phyloP scores from a whole-genome alignment of 1,284 basidiomycete genomes.

The Microbotryum intermedium region DNA sequence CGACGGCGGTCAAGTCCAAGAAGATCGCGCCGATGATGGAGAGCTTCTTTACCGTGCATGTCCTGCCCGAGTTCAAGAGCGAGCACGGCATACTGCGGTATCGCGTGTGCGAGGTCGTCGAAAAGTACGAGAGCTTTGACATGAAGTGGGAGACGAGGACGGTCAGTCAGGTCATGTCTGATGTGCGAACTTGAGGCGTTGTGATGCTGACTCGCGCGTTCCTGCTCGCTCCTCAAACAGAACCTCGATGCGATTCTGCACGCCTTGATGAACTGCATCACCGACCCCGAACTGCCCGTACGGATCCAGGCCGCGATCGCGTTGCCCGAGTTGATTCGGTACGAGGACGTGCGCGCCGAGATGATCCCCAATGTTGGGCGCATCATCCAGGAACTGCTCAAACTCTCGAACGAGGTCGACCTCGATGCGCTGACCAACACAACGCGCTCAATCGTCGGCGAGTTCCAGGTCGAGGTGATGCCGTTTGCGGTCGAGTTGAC shows the following conservation, averaged over 20 bases:
- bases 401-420: slow-evolving; percentile 81
- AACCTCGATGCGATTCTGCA: slow-evolving; percentile 56
- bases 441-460: slow-evolving; percentile 78
- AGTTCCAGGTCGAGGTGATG: slow-evolving; percentile 72
- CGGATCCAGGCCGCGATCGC: slow-evolving; percentile 74
- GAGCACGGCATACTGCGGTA: slow-evolving; percentile 62
- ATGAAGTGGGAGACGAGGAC: slow-evolving; percentile 58
- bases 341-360: slow-evolving; percentile 52
- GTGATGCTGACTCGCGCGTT: not conserved
- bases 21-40: slow-evolving; percentile 68
- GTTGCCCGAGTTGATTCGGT: slow-evolving; percentile 66
- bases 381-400: slow-evolving; percentile 77
- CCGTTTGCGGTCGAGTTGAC: slow-evolving; percentile 79
- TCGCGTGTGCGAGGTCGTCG: slow-evolving; percentile 68
- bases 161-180: slow-evolving; percentile 41
- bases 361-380: slow-evolving; percentile 73
- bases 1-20: slow-evolving; percentile 42
- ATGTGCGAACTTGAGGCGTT: not conserved
- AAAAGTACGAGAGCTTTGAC: slow-evolving; percentile 58
- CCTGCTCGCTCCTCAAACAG: slow-evolving; percentile 39
- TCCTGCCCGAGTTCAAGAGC: slow-evolving; percentile 59
- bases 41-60: slow-evolving; percentile 60
- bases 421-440: slow-evolving; percentile 70
- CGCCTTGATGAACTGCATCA: slow-evolving; percentile 46
- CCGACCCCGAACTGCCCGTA: slow-evolving; percentile 68